phyloP scores from a whole-genome alignment of 2,329 filamentous ascomycete species.

The Colletotrichum karsti region DNA sequence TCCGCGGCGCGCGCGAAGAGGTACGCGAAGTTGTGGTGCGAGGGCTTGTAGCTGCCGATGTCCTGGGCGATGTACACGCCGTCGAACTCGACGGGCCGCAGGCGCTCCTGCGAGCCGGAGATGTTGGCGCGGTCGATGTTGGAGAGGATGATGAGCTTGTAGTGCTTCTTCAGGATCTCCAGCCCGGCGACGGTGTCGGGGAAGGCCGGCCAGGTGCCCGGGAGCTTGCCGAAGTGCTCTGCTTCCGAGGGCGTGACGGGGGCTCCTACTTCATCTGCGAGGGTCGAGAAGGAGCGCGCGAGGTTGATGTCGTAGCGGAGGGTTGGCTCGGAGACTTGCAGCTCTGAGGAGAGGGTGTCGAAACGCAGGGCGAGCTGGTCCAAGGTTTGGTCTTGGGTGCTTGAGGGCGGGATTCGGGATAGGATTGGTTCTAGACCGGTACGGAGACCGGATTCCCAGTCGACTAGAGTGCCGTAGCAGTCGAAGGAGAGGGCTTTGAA shows the following conservation, averaged over 20 bases:
- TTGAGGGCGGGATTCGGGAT: conserved; percentile 39
- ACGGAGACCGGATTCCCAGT: conserved; percentile 77
- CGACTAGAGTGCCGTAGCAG: conserved; percentile 81
- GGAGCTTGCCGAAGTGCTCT: conserved; percentile 57
- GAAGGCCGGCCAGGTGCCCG: conserved; percentile 65
- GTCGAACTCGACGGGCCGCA: conserved; percentile 64
- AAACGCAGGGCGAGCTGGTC: conserved; percentile 49
- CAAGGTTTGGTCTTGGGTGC: conserved; percentile 45
- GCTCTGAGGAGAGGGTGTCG: conserved; percentile 54
- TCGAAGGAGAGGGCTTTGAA: conserved; percentile 72
- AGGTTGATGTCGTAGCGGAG: conserved; percentile 68
- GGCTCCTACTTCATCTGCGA: conserved; percentile 51
- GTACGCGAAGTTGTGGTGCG: conserved; percentile 70
- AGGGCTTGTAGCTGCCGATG: conserved; percentile 77
- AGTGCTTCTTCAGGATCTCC: conserved; percentile 54
- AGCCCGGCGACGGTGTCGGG: conserved; percentile 65
- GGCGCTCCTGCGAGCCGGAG: conserved; percentile 33
- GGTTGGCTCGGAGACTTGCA: conserved; percentile 62
- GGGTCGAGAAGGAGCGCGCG: conserved; percentile 48
- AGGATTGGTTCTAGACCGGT: conserved; percentile 56
- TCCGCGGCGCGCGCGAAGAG: conserved; percentile 61
- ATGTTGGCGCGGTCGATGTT: conserved; percentile 63
- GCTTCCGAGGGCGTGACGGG: conserved; percentile 46
- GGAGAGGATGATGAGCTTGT: conserved; percentile 67
- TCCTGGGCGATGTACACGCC: conserved; percentile 75